Base-by-base conservation (phyloP, 163 green algal genomes). In the Chloroidium sp. region DNA sequence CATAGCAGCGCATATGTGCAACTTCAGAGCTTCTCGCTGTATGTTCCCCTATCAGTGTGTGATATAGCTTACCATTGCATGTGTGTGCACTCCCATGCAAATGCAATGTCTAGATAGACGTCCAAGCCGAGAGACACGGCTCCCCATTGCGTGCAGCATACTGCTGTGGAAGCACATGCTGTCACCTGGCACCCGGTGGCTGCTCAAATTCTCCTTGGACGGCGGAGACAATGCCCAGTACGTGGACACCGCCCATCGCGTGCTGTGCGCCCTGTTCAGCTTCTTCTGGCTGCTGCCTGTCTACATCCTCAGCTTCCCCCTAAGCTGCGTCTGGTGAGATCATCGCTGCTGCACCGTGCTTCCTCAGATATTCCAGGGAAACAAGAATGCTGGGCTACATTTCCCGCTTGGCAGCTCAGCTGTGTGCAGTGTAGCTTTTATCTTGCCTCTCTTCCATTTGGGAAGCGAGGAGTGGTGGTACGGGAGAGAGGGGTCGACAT, bases 251-350 rank as follows among this genome's bases (percentile, higher is more conserved):
- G 8, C 61, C 1, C 2, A 72, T 2, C 58, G 13, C 10, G 59
- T 85, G 59, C 84, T 89, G 14, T 78, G 80, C 0, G 79, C 82
- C 36, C 81, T 85, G 0, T 93, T 87, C 78, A 80, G 89, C 8
- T 74, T 85, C 62, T 60, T 92, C 57, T 97, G 93, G 93, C 87
- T 96, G 69, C 81, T 94, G 77, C 93, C 93, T 2, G 89, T 90
- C 2, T 97, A 97, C 78, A 72, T 84, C 62, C 82, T 97, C 76
- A 94, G 87, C 79, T 84, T 94, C 3, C 62, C 94, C 0, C 87
- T 95, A 81, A 95, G 88, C 84, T 92, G 83, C 77, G 86, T 92
- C 2, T 95, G 89, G 90, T 94, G 79, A 77, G 89, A 62, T 61
- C 75, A 2, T 78, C 3, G 3, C 58, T 77, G 74, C 10, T 59